These are phyloP conservation scores for Magnolia kwangsiensis DNA, from an alignment of 164 flowering plant genomes.

Conservation along the genomic window DNA sequence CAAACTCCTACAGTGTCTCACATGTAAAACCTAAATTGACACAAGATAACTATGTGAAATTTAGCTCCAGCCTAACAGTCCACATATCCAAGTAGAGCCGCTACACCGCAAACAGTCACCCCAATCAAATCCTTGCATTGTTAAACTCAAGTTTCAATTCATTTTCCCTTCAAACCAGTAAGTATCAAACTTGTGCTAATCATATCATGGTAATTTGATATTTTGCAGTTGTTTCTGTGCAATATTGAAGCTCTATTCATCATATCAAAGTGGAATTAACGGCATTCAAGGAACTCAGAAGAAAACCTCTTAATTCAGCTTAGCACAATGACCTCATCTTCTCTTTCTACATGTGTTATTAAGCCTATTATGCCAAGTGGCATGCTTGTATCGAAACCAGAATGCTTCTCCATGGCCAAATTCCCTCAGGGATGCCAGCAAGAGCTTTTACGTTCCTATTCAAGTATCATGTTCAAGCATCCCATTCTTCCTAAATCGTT, in stretches of 20 bases:
- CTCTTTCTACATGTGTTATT: constrained; percentile 8
- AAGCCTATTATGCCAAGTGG: not conserved
- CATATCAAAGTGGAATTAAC: not conserved
- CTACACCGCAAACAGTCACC: no score
- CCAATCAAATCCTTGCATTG: no score
- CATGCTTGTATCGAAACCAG: constrained; percentile 3
- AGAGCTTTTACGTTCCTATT: constrained; percentile 15
- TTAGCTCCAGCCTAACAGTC: no score
- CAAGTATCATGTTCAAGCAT: constrained; percentile 11
- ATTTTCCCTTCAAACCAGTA: no score
- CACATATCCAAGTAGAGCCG: no score
- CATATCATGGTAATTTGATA: not conserved
- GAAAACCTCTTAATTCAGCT: not conserved
- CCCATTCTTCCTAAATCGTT: constrained; percentile 14
- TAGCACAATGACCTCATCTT: constrained; percentile 2
- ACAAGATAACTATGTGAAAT: no score
- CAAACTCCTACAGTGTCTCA: no score
- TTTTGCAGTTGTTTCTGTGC: not conserved
- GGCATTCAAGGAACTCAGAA: not conserved
- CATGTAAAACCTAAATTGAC: no score
- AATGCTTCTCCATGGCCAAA: not conserved
- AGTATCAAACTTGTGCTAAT: not conserved
- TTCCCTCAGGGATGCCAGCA: constrained; percentile 5
- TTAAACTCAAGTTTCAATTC: no score
- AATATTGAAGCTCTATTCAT: not conserved